Percentiles rank a stretch among this genome's conserved stretches.
Conservation (phyloP, 768 basidiomycete genomes). For the Paxillus rubicundulus region DNA sequence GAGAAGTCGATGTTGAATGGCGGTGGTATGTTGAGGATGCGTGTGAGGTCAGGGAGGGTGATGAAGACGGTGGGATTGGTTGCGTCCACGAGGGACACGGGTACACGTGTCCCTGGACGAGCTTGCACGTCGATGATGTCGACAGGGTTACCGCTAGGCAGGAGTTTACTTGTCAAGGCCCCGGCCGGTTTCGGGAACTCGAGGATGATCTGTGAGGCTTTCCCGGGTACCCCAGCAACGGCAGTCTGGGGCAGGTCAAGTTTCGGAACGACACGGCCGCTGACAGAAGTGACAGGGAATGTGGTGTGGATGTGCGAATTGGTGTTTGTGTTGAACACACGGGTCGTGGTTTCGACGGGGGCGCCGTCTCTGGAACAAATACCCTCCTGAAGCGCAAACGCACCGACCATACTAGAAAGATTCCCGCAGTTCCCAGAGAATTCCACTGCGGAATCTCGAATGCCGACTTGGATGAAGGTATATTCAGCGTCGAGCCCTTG, state of each 20-base stretch:
- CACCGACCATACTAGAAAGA: slow-evolving; percentile 68
- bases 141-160: slow-evolving; percentile 55
- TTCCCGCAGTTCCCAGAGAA: slow-evolving; percentile 78
- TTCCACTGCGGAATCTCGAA: slow-evolving; percentile 59
- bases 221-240: slow-evolving; percentile 69
- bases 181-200: slow-evolving; percentile 68
- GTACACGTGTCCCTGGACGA: slow-evolving; percentile 23
- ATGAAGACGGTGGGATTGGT: slow-evolving; percentile 76
- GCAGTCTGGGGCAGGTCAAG: slow-evolving; percentile 48
- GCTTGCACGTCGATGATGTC: slow-evolving; percentile 42
- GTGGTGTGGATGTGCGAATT: slow-evolving; percentile 66
- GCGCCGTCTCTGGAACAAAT: slow-evolving; percentile 35
- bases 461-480: slow-evolving; percentile 65
- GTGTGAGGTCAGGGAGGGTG: slow-evolving; percentile 39
- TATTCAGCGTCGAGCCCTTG: slow-evolving; percentile 62
- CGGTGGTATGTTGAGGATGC: slow-evolving; percentile 33
- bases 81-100: slow-evolving; percentile 63
- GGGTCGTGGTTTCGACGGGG: slow-evolving; percentile 41
- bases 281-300: slow-evolving; percentile 47
- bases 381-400: slow-evolving; percentile 67
- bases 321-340: slow-evolving; percentile 72
- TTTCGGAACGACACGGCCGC: slow-evolving; percentile 29
- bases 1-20: slow-evolving; percentile 4
- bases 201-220: slow-evolving; percentile 60
- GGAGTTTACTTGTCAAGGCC: slow-evolving; percentile 66